These are phyloP conservation scores for Tricladium varicosporioides DNA, from an alignment of 2,329 filamentous ascomycete genomes.

Conservation along the genomic window DNA sequence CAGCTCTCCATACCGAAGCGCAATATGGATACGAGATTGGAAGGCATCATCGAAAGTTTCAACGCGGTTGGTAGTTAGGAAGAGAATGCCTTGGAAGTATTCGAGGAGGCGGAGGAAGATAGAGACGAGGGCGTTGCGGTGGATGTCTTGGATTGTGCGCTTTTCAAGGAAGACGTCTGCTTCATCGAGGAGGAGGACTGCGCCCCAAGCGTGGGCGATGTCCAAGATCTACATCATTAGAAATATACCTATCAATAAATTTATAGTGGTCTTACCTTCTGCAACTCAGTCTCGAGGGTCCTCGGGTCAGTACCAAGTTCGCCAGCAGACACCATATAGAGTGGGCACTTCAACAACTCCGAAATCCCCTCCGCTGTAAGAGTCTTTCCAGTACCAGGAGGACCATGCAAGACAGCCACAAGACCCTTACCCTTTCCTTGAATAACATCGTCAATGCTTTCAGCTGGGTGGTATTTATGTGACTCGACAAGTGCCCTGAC, in stretches of 20 bases:
- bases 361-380: slow-evolving; percentile 85
- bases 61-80: slow-evolving; percentile 86
- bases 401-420: slow-evolving; percentile 77
- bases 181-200: slow-evolving; percentile 81
- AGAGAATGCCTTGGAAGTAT: slow-evolving; percentile 89
- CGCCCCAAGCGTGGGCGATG: slow-evolving; percentile 82
- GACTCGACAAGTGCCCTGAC: slow-evolving; percentile 81
- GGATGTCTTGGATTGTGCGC: slow-evolving; percentile 77
- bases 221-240: slow-evolving; percentile 59
- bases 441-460: slow-evolving; percentile 80
- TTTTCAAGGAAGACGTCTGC: slow-evolving; percentile 83
- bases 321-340: slow-evolving; percentile 81
- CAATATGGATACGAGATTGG: slow-evolving; percentile 83
- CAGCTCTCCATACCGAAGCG: slow-evolving; percentile 75
- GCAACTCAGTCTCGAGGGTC: slow-evolving; percentile 71
- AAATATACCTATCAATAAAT: background rate
- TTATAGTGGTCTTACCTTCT: slow-evolving; percentile 46
- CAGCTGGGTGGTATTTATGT: slow-evolving; percentile 77
- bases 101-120: slow-evolving; percentile 85
- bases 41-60: slow-evolving; percentile 90
- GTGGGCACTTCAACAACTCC: slow-evolving; percentile 74
- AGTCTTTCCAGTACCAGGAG: slow-evolving; percentile 85
- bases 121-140: slow-evolving; percentile 80
- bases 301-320: slow-evolving; percentile 78
- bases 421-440: slow-evolving; percentile 85